Evolutionary conservation across 1,284 basidiomycete species (phyloP).

Genomic region (Ustilago esculenta): DNA sequence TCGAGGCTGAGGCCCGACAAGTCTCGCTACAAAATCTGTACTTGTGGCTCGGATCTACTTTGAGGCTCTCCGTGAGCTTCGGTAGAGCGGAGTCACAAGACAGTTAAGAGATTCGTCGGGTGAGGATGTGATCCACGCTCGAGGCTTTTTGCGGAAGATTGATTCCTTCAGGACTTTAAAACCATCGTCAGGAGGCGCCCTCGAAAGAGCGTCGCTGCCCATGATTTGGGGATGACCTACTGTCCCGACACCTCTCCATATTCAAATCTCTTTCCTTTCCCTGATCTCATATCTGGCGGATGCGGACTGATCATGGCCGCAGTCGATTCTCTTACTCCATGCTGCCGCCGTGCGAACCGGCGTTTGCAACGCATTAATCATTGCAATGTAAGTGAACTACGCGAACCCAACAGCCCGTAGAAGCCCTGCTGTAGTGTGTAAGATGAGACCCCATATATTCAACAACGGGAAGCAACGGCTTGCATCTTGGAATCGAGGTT

Average conservation of each 20-base stretch:
- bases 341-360: background rate
- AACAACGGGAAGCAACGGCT: constrained; percentile 36
- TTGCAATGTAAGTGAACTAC: constrained; percentile 22
- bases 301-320: no score
- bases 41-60: constrained; percentile 23
- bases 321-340: no score
- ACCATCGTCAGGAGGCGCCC: constrained; percentile 56
- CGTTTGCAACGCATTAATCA: background rate
- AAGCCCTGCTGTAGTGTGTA: background rate
- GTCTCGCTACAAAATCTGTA: constrained; percentile 41
- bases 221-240: constrained; percentile 56
- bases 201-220: constrained; percentile 42
- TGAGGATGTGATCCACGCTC: constrained; percentile 26
- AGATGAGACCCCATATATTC: constrained; percentile 1
- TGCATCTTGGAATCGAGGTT: background rate
- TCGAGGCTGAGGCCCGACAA: constrained; percentile 18
- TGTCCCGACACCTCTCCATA: constrained; percentile 35
- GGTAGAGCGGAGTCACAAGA: constrained; percentile 8
- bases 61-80: constrained; percentile 55
- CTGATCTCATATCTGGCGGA: background rate
- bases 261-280: background rate
- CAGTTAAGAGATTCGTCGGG: constrained; percentile 42
- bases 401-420: background rate
- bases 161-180: constrained; percentile 45
- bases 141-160: constrained; percentile 43